These are phyloP conservation scores for Melaleuca quinquenervia DNA, from an alignment of 345 rosid genomes.

Conservation along the genomic window DNA sequence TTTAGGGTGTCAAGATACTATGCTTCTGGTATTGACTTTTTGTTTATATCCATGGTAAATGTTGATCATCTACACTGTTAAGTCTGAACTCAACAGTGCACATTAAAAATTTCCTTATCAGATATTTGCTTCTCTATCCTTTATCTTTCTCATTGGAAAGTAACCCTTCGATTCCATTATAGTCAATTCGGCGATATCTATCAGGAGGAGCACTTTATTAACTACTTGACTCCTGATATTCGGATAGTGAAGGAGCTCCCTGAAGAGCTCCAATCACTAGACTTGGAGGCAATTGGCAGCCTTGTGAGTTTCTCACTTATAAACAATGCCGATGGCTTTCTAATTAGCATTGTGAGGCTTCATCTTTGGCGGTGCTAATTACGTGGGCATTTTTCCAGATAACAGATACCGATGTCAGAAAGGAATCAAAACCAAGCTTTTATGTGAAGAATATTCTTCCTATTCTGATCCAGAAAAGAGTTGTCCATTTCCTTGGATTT, in stretches of 20 bases:
- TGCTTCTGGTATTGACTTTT: background rate
- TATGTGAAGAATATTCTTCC: constrained; percentile 82
- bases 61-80: background rate
- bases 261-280: constrained; percentile 60
- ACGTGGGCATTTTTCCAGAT: constrained; percentile 31
- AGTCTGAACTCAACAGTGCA: background rate
- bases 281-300: constrained; percentile 87
- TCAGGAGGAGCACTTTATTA: constrained; percentile 79
- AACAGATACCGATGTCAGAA: constrained; percentile 56
- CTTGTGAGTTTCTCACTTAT: constrained; percentile 44
- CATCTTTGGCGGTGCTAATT: background rate
- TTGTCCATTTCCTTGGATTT: constrained; percentile 82
- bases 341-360: background rate
- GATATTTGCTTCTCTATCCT: background rate
- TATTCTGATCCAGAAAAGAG: constrained; percentile 55
- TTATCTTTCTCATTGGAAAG: constrained; percentile 2
- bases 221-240: constrained; percentile 71
- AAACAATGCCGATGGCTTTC: background rate
- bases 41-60: background rate
- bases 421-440: constrained; percentile 83
- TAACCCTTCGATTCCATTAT: constrained; percentile 9
- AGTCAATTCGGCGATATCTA: constrained; percentile 93
- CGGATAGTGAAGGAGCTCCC: constrained; percentile 82
- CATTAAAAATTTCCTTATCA: background rate
- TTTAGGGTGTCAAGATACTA: background rate